Evolutionary conservation across 2,329 filamentous ascomycete genomes (phyloP).

Genomic region (Fusarium sulawesiense): DNA sequence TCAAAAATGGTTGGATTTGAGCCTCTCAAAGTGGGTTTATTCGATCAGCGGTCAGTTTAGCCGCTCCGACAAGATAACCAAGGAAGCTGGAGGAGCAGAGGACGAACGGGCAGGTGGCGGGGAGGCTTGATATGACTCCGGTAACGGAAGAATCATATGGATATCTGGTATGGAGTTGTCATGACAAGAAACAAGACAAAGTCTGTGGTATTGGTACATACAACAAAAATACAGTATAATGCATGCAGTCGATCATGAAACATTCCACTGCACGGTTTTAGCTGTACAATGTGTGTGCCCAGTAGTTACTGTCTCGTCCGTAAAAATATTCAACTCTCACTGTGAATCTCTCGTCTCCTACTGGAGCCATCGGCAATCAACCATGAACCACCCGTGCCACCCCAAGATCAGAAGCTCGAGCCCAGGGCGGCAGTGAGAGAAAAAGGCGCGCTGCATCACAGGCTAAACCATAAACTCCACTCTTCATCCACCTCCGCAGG

Average conservation of each 20-base stretch:
- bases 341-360: neutral
- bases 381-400: neutral
- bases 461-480: constrained; percentile 33
- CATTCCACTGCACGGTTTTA: constrained; percentile 7
- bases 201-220: neutral
- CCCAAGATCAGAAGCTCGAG: constrained; percentile 25
- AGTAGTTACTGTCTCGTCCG: neutral
- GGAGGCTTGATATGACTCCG: constrained; percentile 12
- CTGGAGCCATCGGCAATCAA: constrained; percentile 4
- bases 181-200: constrained; percentile 34
- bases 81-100: constrained; percentile 1
- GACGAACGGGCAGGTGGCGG: constrained; percentile 15
- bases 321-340: neutral
- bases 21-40: constrained; percentile 34
- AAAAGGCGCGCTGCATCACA: constrained; percentile 24
- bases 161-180: constrained; percentile 30
- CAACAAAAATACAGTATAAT: neutral
- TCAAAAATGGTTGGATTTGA: constrained; percentile 32
- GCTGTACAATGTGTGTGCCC: constrained; percentile 6
- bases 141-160: constrained; percentile 5
- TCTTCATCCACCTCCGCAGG: constrained; percentile 33
- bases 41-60: constrained; percentile 45
- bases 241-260: neutral
- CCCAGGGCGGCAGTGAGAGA: constrained; percentile 27
- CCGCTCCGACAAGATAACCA: constrained; percentile 18